Base-by-base conservation (phyloP, 1,139 yeast species). In the Groenewaldozyma sp. region DNA sequence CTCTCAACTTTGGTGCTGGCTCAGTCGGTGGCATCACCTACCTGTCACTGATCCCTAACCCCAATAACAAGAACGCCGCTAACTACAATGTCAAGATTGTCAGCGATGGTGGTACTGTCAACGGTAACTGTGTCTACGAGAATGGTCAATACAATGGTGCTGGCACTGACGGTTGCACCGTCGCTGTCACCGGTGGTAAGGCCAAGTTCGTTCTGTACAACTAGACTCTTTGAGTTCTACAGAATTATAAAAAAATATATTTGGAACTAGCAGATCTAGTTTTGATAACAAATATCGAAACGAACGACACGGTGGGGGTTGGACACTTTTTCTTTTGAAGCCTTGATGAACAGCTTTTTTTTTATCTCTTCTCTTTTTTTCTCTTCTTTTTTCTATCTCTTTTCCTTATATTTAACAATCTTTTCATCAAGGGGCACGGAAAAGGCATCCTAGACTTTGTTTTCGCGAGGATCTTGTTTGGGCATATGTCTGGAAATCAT, bases 1-100 rank as follows among this genome's bases (percentile, higher is more conserved):
- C 98, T 54, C 73, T 91, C 53, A 84, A 81, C 66, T 74, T 91
- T 54, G 98, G 98, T 63, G 84, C 97, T 45, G 97, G 97, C 59
- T 71, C 73, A 67, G 71, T 82, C 49, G 65, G 67, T 52, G 95
- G 95, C 53, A 68, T 74, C 50, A 72, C 95, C 45, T 91, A 86
- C 75, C 70, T 91, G 58, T 84, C 96, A 14, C 71, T 91, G 66
- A 84, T 87, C 66, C 95, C 97, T 64, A 88, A 88, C 71, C 95
- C 96, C 59, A 86, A 86, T 77, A 86, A 84, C 73, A 55, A 62
- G 37, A 64, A 71, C 35, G 65, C 87, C 46, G 82, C 91, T 58
- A 84, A 86, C 75, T 91, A 69, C 72, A 84, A 77, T 58, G 82
- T 91, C 53, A 81, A 81, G 71, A 87, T 91, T 57, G 93, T 75